Conservation (phyloP, 2,329 filamentous ascomycete genomes). For the Sordariomycetes sp. region DNA sequence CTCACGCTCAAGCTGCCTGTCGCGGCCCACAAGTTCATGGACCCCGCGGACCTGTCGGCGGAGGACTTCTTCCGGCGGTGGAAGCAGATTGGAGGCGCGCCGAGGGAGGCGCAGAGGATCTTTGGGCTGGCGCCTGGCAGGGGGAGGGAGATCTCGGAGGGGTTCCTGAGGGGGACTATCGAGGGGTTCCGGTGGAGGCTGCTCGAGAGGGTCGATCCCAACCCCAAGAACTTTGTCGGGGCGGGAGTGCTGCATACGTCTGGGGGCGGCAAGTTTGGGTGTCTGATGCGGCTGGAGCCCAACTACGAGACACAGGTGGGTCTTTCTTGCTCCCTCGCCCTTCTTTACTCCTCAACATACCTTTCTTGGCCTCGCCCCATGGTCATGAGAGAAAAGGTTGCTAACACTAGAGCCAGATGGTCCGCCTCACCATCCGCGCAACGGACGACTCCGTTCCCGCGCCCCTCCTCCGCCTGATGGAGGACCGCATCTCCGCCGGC, state of each 20-base stretch:
- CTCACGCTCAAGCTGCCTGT: slow-evolving; percentile 85
- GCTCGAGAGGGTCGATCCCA: slow-evolving; percentile 77
- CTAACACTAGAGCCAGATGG: slow-evolving; percentile 55
- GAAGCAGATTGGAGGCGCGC: slow-evolving; percentile 90
- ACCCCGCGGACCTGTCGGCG: slow-evolving; percentile 67
- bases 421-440: slow-evolving; percentile 82
- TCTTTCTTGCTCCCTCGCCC: slow-evolving; percentile 7
- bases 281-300: slow-evolving; percentile 83
- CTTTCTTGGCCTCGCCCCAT: background rate
- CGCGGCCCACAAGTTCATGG: slow-evolving; percentile 91
- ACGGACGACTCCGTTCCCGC: slow-evolving; percentile 83
- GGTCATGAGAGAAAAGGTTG: background rate
- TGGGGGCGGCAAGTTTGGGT: slow-evolving; percentile 83
- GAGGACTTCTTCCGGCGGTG: slow-evolving; percentile 99
- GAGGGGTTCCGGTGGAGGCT: slow-evolving; percentile 85
- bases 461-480: slow-evolving; percentile 74
- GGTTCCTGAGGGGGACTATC: slow-evolving; percentile 59
- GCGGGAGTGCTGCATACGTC: slow-evolving; percentile 75
- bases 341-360: background rate
- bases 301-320: slow-evolving; percentile 85
- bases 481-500: slow-evolving; percentile 58
- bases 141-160: slow-evolving; percentile 52
- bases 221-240: slow-evolving; percentile 85
- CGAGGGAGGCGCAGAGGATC: slow-evolving; percentile 78
- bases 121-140: slow-evolving; percentile 49